Percentiles rank a stretch among this genome's conserved stretches.
Evolutionary conservation across 495 filamentous ascomycete species (phyloP).

Genomic region (Hypoxylon lenormandii): DNA sequence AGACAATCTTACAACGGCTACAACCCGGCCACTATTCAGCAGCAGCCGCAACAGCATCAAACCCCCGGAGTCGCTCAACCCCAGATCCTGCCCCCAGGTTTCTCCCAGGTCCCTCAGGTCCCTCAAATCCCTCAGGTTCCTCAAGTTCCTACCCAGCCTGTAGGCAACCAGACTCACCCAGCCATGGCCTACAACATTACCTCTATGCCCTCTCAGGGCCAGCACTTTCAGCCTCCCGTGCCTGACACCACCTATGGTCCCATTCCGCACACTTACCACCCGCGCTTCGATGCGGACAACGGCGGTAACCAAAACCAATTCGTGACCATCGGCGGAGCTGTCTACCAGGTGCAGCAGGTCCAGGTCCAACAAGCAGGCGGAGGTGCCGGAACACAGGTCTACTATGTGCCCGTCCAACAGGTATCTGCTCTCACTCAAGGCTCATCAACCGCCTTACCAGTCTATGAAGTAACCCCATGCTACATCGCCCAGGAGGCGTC

Average conservation of each 20-base stretch:
- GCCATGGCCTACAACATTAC: constrained; percentile 31
- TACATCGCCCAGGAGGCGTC: constrained; percentile 16
- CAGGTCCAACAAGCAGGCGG: background rate
- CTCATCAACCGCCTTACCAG: constrained; percentile 3
- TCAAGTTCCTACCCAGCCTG: constrained; percentile 7
- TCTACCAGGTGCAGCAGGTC: constrained; percentile 4
- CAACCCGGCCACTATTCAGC: constrained; percentile 22
- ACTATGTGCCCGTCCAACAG: constrained; percentile 40
- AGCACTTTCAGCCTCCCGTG: constrained; percentile 62
- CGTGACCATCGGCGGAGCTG: background rate
- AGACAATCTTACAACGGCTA: constrained; percentile 1
- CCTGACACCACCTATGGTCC: constrained; percentile 60
- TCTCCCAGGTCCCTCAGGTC: constrained; percentile 14
- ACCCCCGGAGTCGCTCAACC: constrained; percentile 17
- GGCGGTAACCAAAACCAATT: background rate
- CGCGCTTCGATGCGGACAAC: constrained; percentile 53
- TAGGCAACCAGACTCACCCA: constrained; percentile 4
- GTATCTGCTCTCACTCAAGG: constrained; percentile 31
- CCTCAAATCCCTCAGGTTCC: constrained; percentile 17
- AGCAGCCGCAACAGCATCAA: constrained; percentile 23
- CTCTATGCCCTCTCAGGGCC: constrained; percentile 46
- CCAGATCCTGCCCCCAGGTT: constrained; percentile 20
- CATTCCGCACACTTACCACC: constrained; percentile 59
- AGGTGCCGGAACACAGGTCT: constrained; percentile 24
- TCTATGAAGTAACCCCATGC: constrained; percentile 5